A percentile compares a stretch with the other conserved stretches of the same genome.
These are phyloP conservation scores for Westerdykella sp. DNA, from an alignment of 2,329 filamentous ascomycete genomes.

Conservation along the genomic window DNA sequence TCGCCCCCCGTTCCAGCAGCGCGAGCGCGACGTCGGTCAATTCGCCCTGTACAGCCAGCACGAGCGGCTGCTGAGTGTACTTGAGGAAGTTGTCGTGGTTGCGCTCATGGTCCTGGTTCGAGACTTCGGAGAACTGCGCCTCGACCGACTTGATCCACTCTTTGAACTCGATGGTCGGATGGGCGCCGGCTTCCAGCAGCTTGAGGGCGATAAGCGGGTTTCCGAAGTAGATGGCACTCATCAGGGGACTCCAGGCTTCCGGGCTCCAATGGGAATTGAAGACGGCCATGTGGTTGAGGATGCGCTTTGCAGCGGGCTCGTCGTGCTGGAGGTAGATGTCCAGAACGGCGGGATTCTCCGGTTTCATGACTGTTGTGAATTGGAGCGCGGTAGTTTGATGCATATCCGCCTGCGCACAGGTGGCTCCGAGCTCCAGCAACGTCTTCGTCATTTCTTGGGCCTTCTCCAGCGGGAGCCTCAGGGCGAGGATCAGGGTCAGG, in stretches of 20 bases:
- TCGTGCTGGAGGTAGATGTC: slow-evolving; percentile 49
- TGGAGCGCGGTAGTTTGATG: slow-evolving; percentile 61
- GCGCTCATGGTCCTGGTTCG: slow-evolving; percentile 37
- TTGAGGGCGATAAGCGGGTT: slow-evolving; percentile 52
- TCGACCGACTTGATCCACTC: slow-evolving; percentile 56
- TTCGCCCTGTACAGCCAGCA: slow-evolving; percentile 52
- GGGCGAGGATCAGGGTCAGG: slow-evolving; percentile 62
- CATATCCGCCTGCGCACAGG: slow-evolving; percentile 65
- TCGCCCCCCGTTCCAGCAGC: slow-evolving; percentile 58
- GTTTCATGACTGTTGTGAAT: slow-evolving; percentile 52
- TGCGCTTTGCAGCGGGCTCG: slow-evolving; percentile 53
- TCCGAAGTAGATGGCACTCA: slow-evolving; percentile 51
- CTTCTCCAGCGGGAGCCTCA: slow-evolving; percentile 57
- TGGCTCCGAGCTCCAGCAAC: slow-evolving; percentile 65
- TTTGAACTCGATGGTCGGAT: slow-evolving; percentile 55
- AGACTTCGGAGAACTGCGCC: slow-evolving; percentile 36
- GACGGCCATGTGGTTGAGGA: slow-evolving; percentile 60
- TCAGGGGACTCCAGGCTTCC: slow-evolving; percentile 47
- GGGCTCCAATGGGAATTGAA: slow-evolving; percentile 29
- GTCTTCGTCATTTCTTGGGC: slow-evolving; percentile 59
- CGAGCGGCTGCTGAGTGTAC: slow-evolving; percentile 57
- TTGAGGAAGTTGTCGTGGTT: slow-evolving; percentile 48
- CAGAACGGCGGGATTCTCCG: slow-evolving; percentile 45
- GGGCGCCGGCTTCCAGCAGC: slow-evolving; percentile 59
- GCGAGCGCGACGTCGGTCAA: slow-evolving; percentile 49